A percentile compares a stretch with the other conserved stretches of the same genome.
Evolutionary conservation across 2,329 filamentous ascomycete species (phyloP).

Genomic region (Metarhizium guizhouense): DNA sequence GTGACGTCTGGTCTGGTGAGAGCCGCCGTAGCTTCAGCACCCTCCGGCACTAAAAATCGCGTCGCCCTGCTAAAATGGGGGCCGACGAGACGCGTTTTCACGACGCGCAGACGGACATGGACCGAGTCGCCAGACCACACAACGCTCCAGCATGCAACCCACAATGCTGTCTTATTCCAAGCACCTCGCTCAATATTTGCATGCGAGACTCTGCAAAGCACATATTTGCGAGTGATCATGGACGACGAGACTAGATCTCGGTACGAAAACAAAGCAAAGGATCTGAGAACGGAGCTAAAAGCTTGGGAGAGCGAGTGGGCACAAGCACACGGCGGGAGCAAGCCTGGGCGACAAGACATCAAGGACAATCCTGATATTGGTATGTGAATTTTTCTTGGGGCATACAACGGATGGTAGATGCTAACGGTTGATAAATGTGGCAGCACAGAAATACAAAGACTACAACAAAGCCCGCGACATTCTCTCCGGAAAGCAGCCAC

Average conservation of each 20-base stretch:
- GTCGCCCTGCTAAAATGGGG: neutral
- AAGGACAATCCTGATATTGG: constrained; percentile 64
- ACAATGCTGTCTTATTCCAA: no score
- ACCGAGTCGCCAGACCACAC: no score
- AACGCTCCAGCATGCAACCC: no score
- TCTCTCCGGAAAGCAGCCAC: constrained; percentile 42
- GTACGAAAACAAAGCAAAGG: constrained; percentile 41
- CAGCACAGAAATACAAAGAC: constrained; percentile 67
- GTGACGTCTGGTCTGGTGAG: no score
- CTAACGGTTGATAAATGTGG: neutral
- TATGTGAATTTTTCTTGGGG: constrained; percentile 25
- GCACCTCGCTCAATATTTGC: neutral
- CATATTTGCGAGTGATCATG: constrained; percentile 27
- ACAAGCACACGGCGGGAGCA: constrained; percentile 51
- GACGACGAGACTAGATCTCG: constrained; percentile 32
- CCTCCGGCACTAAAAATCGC: neutral
- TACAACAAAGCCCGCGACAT: constrained; percentile 59
- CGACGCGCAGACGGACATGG: no score
- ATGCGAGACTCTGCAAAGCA: neutral
- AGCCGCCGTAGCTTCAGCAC: neutral
- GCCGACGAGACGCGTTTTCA: neutral
- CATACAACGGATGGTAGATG: neutral
- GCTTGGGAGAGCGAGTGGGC: constrained; percentile 64
- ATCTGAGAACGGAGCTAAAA: constrained; percentile 63
- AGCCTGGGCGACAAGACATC: constrained; percentile 67